phyloP scores from a whole-genome alignment of 2,329 filamentous ascomycete species.

The Alternaria arbusti region DNA sequence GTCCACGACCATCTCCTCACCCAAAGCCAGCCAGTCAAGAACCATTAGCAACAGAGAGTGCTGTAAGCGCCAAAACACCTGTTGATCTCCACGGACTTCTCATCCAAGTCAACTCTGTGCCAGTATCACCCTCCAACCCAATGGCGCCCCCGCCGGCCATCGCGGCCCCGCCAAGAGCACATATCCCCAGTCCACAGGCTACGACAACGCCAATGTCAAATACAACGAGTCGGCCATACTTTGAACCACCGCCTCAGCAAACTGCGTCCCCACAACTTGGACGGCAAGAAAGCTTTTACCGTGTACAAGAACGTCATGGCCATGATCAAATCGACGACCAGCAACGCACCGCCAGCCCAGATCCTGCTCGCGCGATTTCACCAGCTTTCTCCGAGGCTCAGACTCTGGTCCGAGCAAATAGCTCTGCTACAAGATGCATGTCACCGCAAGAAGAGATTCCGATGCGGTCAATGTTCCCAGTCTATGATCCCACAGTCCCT shows the following conservation, averaged over 20 bases:
- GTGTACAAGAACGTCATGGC: constrained; percentile 23
- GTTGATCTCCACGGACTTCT: constrained; percentile 49
- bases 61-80: constrained; percentile 37
- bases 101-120: constrained; percentile 49
- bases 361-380: constrained; percentile 40
- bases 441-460: constrained; percentile 49
- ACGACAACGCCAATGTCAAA: constrained; percentile 28
- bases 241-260: constrained; percentile 33
- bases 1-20: constrained; percentile 29
- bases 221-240: constrained; percentile 22
- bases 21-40: constrained; percentile 40
- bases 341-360: constrained; percentile 32
- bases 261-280: constrained; percentile 25
- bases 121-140: constrained; percentile 39
- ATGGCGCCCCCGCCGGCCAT: constrained; percentile 30
- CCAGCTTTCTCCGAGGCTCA: constrained; percentile 44
- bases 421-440: constrained; percentile 36
- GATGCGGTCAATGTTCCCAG: constrained; percentile 76
- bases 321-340: constrained; percentile 14
- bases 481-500: constrained; percentile 71
- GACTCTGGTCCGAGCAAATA: constrained; percentile 48
- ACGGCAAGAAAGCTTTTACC: constrained; percentile 25
- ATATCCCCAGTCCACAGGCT: constrained; percentile 30
- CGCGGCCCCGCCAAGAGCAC: constrained; percentile 34
- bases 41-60: constrained; percentile 37